A percentile compares a stretch with the other conserved stretches of the same genome.
These are phyloP conservation scores for Clarireedia sp. DNA, from an alignment of 2,329 filamentous ascomycete genomes.

Conservation along the genomic window DNA sequence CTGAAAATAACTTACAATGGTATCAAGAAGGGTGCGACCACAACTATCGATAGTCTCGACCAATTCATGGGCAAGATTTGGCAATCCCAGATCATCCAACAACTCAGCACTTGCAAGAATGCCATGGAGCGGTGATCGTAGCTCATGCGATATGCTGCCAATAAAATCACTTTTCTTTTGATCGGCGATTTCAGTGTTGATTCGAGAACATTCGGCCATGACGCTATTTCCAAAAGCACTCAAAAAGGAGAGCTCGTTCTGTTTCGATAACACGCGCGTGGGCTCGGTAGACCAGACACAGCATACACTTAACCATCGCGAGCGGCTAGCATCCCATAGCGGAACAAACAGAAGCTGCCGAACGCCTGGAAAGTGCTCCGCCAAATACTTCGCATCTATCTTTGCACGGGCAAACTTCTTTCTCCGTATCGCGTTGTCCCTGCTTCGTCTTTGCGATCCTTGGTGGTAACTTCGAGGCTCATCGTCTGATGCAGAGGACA, in stretches of 20 bases:
- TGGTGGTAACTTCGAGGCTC: constrained; percentile 20
- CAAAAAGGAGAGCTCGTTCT: constrained; percentile 33
- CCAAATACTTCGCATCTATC: constrained; percentile 29
- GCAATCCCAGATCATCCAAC: constrained; percentile 35
- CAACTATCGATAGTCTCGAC: constrained; percentile 33
- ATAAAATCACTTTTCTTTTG: constrained; percentile 51
- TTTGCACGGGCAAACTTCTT: constrained; percentile 14
- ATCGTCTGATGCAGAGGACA: constrained; percentile 39
- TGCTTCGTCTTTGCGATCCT: constrained; percentile 5
- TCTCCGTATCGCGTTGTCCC: constrained; percentile 12
- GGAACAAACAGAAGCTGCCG: constrained; percentile 42
- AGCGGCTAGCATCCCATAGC: constrained; percentile 39
- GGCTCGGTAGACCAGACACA: constrained; percentile 37
- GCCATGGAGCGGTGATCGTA: constrained; percentile 49
- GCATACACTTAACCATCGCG: constrained; percentile 42
- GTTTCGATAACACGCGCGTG: constrained; percentile 29
- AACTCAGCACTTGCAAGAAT: constrained; percentile 47
- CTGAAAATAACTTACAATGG: constrained; percentile 25
- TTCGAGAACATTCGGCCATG: constrained; percentile 47
- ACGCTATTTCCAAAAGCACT: constrained; percentile 41
- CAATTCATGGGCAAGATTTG: constrained; percentile 25
- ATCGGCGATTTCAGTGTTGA: constrained; percentile 44
- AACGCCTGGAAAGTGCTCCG: constrained; percentile 36
- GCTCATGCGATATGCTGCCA: constrained; percentile 50
- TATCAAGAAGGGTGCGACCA: constrained; percentile 33